Evolutionary conservation across 2,329 filamentous ascomycete species (phyloP), one percentile per base, ranked within the genome.

Genomic region (Hypocreales sp.): DNA sequence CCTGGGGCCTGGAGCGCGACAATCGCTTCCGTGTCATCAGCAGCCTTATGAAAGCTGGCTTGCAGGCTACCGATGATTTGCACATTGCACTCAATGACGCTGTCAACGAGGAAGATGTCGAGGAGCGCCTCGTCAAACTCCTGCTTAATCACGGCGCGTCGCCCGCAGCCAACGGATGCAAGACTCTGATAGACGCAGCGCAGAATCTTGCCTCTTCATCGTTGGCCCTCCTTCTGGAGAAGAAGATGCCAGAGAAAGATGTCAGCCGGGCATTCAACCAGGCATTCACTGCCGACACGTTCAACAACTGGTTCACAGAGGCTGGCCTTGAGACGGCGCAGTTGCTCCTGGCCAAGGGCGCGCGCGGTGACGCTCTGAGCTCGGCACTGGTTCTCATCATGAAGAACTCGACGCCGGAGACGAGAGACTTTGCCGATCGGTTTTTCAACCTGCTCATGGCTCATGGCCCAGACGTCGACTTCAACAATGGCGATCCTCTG

Each of bases 91-190:
- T 72, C 12, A 58, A 60, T 34, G 58, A 62, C 29, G 64, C 60
- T 0, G 55, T 72, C 7, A 65, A 62, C n/a, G 60, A 65, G 34
- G 55, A 67, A 13, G 54, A 64, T 7, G 54, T 57, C 0, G 64
- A 67, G 24, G 47, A 60, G 20, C 47, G 55, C 3, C 48, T 58
- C 3, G 53, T 69, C 3, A 50, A 54, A 21, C 44, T 69, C 3
- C 47, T 72, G 5, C 45, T 72, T 4, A 44, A 49, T 2, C 51
- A 64, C 20, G 61, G 67, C 1, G 67, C 67, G 16, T 70, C 64
- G 0, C 61, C 66, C 0, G 45, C 58, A 5, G 52, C 53, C 0
- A 66, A 69, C 28, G 55, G 55, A 15, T 68, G 64, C 42, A 60
- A 66, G 40, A 58, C 62, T 2, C 38, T 73, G 9, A 50, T 66